Evolutionary conservation across 345 rosid genomes (phyloP), one percentile per base, ranked within the genome.

Genomic region (Trapa incisa): DNA sequence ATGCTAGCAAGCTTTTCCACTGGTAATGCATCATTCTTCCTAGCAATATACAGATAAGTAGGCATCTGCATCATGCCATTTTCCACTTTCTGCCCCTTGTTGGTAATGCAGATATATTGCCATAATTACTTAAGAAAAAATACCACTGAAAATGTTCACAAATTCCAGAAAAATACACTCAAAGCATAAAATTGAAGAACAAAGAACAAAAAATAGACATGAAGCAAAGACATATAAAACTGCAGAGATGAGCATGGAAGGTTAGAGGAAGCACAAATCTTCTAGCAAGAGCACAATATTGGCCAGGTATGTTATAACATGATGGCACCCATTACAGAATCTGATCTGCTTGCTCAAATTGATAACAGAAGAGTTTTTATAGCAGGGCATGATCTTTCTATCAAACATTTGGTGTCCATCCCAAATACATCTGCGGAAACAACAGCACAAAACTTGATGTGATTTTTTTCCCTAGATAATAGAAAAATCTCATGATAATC

Each of bases 11-110:
- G 70, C 73, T 86, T 85, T 61, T 85, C 88, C 1, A 70, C 67
- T 37, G 84, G 70, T 66, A 75, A 58, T 54, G 66, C 70, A 43
- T 69, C 78, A 74, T 82, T 85, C 29, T 60, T 84, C 92, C 96
- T 87, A 65, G 69, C 37, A 73, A 79, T 69, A 22, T 64, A 22
- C 29, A 22, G 29, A 22, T 22, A 35, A 43, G 4, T 52, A 42
- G 67, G 43, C 43, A 41, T 41, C 43, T 41, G 43, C 43, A 65
- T 41, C 15, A 65, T 52, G 5, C 2, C 9, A 16, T 17, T 38
- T 38, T 89, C 67, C 92, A 83, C 81, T 85, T 92, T 76, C 74
- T 89, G 45, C 91, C 88, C 78, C 91, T 89, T 22, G 29, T 22
- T 38, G 72, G 72, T 72, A 65, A 85, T 84, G 82, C 81, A 82